Evolutionary conservation across 257 asterid species (phyloP), one percentile per base, ranked within the genome.

Genomic region (Solanum stenotomum): DNA sequence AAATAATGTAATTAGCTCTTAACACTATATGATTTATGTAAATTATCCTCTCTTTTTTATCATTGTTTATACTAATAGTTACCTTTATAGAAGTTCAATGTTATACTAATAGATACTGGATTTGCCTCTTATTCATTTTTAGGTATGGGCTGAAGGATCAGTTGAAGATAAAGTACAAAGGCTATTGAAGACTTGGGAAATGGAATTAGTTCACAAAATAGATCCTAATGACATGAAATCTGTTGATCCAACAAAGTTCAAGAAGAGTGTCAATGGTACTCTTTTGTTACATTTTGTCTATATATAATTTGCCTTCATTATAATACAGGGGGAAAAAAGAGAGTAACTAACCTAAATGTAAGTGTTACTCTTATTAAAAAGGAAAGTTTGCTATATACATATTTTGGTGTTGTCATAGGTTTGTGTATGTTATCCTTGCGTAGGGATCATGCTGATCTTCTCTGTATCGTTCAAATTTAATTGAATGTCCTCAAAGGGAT

Each of bases 161-260:
- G 77, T 90, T n/a, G 96, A 91, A 87, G 98, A 94, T 87, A 87
- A 88, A 89, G 95, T 92, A 16, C 96, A 95, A 42, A 94, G 91
- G 89, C 92, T 94, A 35, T 88, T 93, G 37, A 93, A 95, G 92
- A 95, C 96, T 52, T 95, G 93, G 93, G 96, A 95, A 77, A 94
- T 95, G 93, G 96, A 94, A 88, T 5, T 94, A 88, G 93, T 94
- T 9, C 95, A 94, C 90, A 95, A 93, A 87, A 93, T 91, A 37
- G 87, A 91, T 79, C 95, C 94, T 29, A 37, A 65, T 65, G 37
- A 68, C 10, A 68, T 68, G 76, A 68, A 88, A 87, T 83, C 94
- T 6, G 13, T 94, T 42, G 95, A 93, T 81, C 89, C 94, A 4
- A 72, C 89, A 29, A 89, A 89, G 3, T 92, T 91, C 38, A 89